phyloP scores from a whole-genome alignment of 2,329 filamentous ascomycete genomes.

The Aquanectria penicillioides region DNA sequence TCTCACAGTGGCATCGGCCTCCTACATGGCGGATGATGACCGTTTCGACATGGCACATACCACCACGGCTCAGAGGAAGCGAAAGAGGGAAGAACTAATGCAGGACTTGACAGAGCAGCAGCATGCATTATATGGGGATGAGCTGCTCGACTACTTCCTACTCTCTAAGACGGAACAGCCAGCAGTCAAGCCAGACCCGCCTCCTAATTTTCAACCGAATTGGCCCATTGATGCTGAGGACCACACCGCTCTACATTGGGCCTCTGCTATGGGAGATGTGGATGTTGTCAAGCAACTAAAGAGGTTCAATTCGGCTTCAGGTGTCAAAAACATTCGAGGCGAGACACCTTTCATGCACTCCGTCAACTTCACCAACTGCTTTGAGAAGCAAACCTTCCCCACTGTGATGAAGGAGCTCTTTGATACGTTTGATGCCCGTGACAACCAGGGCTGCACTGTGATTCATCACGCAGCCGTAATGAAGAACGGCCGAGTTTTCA shows the following conservation, averaged over 20 bases:
- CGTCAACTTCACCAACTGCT: conserved; percentile 96
- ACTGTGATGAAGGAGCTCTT: conserved; percentile 84
- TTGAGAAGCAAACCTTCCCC: conserved; percentile 91
- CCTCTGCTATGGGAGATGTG: conserved; percentile 95
- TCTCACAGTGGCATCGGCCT: conserved; percentile 83
- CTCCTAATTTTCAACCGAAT: conserved; percentile 86
- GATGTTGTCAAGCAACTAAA: conserved; percentile 91
- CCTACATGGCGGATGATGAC: conserved; percentile 86
- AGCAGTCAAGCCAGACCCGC: conserved; percentile 79
- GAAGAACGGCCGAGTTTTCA: conserved; percentile 81
- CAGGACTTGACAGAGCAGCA: conserved; percentile 79
- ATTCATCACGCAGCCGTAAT: conserved; percentile 95
- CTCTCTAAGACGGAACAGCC: conserved; percentile 82
- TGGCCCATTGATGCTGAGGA: conserved; percentile 92
- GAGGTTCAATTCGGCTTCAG: conserved; percentile 79
- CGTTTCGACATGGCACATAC: conserved; percentile 75
- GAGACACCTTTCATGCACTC: conserved; percentile 96
- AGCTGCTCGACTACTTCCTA: conserved; percentile 95
- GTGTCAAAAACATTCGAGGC: conserved; percentile 74
- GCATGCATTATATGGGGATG: conserved; percentile 91
- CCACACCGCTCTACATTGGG: conserved; percentile 96
- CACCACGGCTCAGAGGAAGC: conserved; percentile 72
- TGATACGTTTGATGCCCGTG: conserved; percentile 80
- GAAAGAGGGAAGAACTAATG: conserved; percentile 76
- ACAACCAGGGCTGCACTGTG: conserved; percentile 85